Evolutionary conservation across 176 grass and related monocot genomes (phyloP), one percentile per base, ranked within the genome.

Genomic region (Raddia guianensis): DNA sequence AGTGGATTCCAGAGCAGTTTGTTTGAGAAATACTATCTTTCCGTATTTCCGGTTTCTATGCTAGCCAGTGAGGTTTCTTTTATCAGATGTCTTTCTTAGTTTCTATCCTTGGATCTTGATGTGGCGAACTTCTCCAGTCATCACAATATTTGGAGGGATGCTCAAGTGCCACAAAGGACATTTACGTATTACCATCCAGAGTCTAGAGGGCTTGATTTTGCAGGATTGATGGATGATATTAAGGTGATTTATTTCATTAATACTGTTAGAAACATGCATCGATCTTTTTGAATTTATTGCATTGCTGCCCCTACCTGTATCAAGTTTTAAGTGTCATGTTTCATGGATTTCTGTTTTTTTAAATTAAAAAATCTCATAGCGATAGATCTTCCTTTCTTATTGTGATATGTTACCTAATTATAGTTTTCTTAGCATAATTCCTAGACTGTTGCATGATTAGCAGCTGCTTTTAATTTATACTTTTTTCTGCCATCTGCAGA

Each of bases 141-240:
- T 80, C 96, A 95, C 78, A 98, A 95, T 74, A 95, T 95, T 72
- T 93, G 92, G 90, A 93, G 92, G 88, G 92, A 98, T 91, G 92
- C 96, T 65, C 75, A 75, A 56, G 90, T 98, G 40, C 84, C 92
- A 70, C 96, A 98, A 48, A 93, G 84, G 47, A 90, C 88, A 76
- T 95, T 88, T 47, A 89, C 81, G 20, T 98, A 98, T 64, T 93
- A 98, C 48, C 90, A 95, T 74, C 78, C 92, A 48, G 92, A 95
- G 60, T 82, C 90, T 5, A 98, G 80, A 81, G 92, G 92, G 51
- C 96, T 98, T 65, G 90, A 98, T 66, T 98, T 98, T 66, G 70
- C 86, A 58, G 87, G 90, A 86, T 60, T 98, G 75, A 95, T 98
- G 96, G 89, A 88, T 74, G 92, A 98, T 78, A 88, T 98, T 73